phyloP scores from a whole-genome alignment of 2,329 filamentous ascomycete species.

The Cadophora sp. region DNA sequence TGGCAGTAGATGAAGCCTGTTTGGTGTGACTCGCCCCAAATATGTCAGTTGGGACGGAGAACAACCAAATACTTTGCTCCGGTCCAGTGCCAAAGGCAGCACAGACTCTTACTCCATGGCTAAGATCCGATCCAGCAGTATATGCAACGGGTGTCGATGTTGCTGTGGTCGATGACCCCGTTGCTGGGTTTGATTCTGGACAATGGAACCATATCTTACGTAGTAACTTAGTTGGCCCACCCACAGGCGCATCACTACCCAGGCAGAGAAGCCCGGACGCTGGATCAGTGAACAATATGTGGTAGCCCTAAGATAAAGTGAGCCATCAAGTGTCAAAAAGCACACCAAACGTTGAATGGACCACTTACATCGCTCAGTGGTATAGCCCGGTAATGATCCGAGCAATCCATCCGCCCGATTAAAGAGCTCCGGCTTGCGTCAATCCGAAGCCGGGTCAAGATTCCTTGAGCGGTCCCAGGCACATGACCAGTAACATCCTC shows the following conservation, averaged over 20 bases:
- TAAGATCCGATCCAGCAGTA: slow-evolving; percentile 60
- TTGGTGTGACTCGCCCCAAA: slow-evolving; percentile 50
- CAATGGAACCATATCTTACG: slow-evolving; percentile 61
- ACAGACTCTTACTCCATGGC: slow-evolving; percentile 63
- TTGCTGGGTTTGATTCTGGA: slow-evolving; percentile 31
- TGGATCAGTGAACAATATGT: slow-evolving; percentile 71
- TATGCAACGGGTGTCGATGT: slow-evolving; percentile 56
- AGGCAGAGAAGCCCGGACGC: slow-evolving; percentile 61
- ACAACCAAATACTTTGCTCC: slow-evolving; percentile 60
- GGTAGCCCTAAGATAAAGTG: slow-evolving; percentile 49
- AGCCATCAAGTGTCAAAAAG: neutral
- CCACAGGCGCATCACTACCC: slow-evolving; percentile 64
- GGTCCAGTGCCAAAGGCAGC: slow-evolving; percentile 58
- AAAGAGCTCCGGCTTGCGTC: slow-evolving; percentile 26
- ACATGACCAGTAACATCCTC: slow-evolving; percentile 18
- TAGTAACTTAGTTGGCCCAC: slow-evolving; percentile 61
- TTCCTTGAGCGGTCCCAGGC: slow-evolving; percentile 17
- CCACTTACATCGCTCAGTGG: slow-evolving; percentile 63
- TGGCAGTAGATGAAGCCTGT: slow-evolving; percentile 21
- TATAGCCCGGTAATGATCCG: slow-evolving; percentile 68
- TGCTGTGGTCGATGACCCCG: neutral
- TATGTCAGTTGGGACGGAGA: slow-evolving; percentile 64
- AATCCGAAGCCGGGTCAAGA: slow-evolving; percentile 31
- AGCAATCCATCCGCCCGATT: slow-evolving; percentile 37
- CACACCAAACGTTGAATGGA: neutral